Conservation (phyloP, 2,329 filamentous ascomycete species). For the Cordyceps pruinosa region DNA sequence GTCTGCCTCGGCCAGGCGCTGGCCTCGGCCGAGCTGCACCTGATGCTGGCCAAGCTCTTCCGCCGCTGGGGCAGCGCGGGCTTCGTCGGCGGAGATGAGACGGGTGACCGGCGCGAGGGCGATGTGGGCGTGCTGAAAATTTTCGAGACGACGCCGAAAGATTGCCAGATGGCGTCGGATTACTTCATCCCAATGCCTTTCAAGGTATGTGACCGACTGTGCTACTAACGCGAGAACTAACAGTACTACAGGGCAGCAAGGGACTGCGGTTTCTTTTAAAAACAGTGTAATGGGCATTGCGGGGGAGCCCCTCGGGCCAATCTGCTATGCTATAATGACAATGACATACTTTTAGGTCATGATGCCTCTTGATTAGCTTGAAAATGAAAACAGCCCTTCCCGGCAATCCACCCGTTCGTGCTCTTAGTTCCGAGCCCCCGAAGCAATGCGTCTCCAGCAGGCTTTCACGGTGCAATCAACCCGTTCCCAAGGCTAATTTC, state of each 20-base stretch:
- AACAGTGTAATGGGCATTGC: not conserved
- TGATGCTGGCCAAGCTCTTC: constrained; percentile 31
- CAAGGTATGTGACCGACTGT: constrained; percentile 22
- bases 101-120: constrained; percentile 26
- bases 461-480: not conserved
- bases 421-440: no score
- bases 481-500: not conserved
- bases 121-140: constrained; percentile 29
- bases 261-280: constrained; percentile 29
- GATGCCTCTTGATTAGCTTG: no score
- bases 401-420: no score
- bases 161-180: constrained; percentile 31
- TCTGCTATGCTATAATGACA: not conserved
- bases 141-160: constrained; percentile 28
- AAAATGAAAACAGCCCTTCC: not conserved
- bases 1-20: constrained; percentile 32
- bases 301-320: not conserved
- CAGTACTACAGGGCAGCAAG: constrained; percentile 22
- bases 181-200: constrained; percentile 34
- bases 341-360: not conserved
- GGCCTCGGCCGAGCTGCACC: constrained; percentile 32
- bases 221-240: not conserved
- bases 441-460: not conserved
- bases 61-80: constrained; percentile 31
- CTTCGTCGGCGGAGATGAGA: constrained; percentile 22